A percentile compares a stretch with the other conserved stretches of the same genome.
Evolutionary conservation across 1,139 yeast genomes (phyloP).

Genomic region (Sugiyamaella xylanicola): DNA sequence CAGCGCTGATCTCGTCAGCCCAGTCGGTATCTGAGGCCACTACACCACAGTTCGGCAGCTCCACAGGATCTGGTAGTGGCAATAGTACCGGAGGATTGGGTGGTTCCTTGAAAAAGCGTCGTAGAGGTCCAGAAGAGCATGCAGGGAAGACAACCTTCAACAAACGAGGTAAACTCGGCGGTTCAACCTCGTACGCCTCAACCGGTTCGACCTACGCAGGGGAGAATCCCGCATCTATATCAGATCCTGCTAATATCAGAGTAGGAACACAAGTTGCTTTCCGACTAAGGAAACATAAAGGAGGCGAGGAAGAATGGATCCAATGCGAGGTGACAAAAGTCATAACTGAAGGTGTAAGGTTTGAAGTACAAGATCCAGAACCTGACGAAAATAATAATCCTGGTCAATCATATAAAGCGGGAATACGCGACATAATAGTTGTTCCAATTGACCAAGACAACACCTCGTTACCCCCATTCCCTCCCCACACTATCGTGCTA

Average conservation of each 20-base stretch:
- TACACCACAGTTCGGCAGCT: slow-evolving; percentile 9
- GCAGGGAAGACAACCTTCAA: slow-evolving; percentile 8
- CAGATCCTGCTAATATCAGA: slow-evolving; percentile 7
- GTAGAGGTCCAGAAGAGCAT: slow-evolving; percentile 18
- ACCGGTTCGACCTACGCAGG: slow-evolving; percentile 1
- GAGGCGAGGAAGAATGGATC: slow-evolving; percentile 90
- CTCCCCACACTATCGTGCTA: slow-evolving; percentile 77
- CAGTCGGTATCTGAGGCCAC: slow-evolving; percentile 15
- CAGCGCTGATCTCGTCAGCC: slow-evolving; percentile 5
- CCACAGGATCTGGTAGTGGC: slow-evolving; percentile 5
- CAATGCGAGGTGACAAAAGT: slow-evolving; percentile 88
- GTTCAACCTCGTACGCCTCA: slow-evolving; percentile 14
- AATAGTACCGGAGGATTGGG: not conserved
- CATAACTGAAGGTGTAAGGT: slow-evolving; percentile 69
- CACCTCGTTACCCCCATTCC: slow-evolving; percentile 51
- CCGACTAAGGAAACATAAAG: slow-evolving; percentile 52
- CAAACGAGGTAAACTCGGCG: slow-evolving; percentile 8
- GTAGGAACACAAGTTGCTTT: slow-evolving; percentile 89
- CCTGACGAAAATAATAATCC: slow-evolving; percentile 93
- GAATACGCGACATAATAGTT: slow-evolving; percentile 73
- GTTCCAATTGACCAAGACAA: slow-evolving; percentile 58
- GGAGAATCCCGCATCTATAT: not conserved
- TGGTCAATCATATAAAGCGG: slow-evolving; percentile 84
- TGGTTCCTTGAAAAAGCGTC: slow-evolving; percentile 20
- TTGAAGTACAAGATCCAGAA: slow-evolving; percentile 92